Percentiles rank a stretch among this genome's conserved stretches.
Evolutionary conservation across 108 stramenopile species (phyloP).

Genomic region (Cyclotella atomus): DNA sequence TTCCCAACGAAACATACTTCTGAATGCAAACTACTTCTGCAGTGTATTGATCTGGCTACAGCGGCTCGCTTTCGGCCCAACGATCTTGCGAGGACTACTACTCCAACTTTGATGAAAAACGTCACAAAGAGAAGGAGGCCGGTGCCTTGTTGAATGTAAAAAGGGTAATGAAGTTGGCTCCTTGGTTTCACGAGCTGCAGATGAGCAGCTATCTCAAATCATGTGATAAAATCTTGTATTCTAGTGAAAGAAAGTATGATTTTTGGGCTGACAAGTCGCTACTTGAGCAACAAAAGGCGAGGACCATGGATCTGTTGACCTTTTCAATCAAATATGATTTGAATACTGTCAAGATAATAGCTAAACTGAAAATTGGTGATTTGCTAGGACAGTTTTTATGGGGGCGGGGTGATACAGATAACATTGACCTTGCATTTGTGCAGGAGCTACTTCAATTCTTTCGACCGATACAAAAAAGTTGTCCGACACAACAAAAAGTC

Average conservation of each 20-base stretch:
- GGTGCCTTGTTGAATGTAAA: not conserved
- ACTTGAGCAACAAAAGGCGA: not conserved
- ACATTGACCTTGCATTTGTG: not conserved
- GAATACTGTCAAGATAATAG: not conserved
- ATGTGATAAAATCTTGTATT: not conserved
- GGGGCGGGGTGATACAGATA: not conserved
- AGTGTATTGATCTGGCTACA: not conserved
- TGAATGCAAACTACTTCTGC: not conserved
- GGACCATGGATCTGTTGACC: not conserved
- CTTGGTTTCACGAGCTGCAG: not conserved
- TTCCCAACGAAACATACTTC: constrained; percentile 9
- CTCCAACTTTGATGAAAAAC: not conserved
- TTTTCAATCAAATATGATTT: not conserved
- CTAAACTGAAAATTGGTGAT: not conserved
- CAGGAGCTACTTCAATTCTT: not conserved
- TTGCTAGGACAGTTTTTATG: not conserved
- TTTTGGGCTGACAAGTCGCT: not conserved
- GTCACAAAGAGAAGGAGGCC: not conserved
- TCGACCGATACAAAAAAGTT: not conserved
- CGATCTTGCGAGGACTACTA: not conserved
- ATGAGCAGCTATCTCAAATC: not conserved
- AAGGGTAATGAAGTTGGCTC: not conserved
- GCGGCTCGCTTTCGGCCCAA: not conserved
- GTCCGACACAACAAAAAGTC: not conserved
- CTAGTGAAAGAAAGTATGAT: not conserved